Evolutionary conservation across 352 stramenopile species (phyloP).

Genomic region (Pythium aristosporum): DNA sequence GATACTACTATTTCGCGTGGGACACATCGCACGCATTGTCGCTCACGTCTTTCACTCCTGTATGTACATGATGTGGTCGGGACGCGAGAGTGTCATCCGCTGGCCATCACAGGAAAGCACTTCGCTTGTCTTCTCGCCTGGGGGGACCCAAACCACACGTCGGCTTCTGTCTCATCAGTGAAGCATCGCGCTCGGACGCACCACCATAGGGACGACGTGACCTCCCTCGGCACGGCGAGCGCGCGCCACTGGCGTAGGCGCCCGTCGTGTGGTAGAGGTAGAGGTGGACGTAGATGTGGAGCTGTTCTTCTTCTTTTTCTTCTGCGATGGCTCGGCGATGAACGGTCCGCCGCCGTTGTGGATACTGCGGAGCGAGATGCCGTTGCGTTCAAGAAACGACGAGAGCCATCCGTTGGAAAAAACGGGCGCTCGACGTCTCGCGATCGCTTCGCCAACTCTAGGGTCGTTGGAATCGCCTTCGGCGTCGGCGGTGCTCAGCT

Average conservation of each 20-base stretch:
- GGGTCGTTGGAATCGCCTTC: no score
- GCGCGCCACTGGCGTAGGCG: neutral
- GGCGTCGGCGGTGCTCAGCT: neutral
- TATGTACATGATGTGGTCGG: no score
- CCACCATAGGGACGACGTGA: no score
- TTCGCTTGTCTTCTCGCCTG: no score
- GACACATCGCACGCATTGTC: neutral
- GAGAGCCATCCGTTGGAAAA: slow-evolving; percentile 11
- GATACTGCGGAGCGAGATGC: neutral
- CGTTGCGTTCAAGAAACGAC: slow-evolving; percentile 2
- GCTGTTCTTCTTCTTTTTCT: neutral
- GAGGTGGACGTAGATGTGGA: neutral
- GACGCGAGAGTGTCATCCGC: no score
- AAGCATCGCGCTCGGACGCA: no score
- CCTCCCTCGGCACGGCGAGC: neutral
- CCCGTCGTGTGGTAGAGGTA: neutral
- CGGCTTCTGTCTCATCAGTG: no score
- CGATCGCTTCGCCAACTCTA: no score
- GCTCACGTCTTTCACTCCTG: no score
- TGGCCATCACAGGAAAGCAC: no score
- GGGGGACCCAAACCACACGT: no score
- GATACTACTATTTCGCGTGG: neutral
- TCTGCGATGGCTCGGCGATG: neutral
- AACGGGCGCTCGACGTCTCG: neutral
- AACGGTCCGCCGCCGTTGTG: neutral